phyloP scores from a whole-genome alignment of 2,329 filamentous ascomycete genomes.

The Monilinia fructigena region DNA sequence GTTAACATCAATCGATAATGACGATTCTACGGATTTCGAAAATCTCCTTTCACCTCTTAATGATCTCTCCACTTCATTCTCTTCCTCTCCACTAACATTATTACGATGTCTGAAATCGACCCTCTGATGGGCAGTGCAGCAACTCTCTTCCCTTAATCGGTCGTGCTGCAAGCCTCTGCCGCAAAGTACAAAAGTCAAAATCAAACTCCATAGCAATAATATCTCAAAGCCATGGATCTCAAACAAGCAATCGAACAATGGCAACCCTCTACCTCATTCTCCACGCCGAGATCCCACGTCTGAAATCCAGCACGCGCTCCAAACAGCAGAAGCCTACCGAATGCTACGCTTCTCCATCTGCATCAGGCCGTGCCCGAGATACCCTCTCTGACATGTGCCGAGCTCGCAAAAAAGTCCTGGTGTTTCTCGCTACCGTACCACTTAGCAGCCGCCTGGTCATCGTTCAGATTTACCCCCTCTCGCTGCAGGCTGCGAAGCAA shows the following conservation, averaged over 20 bases:
- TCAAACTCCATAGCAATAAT: slow-evolving; percentile 61
- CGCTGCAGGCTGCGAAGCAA: slow-evolving; percentile 64
- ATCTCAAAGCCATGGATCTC: slow-evolving; percentile 59
- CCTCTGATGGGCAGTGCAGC: slow-evolving; percentile 68
- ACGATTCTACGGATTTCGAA: slow-evolving; percentile 55
- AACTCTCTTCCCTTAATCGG: slow-evolving; percentile 67
- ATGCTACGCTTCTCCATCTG: slow-evolving; percentile 64
- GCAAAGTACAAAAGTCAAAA: slow-evolving; percentile 53
- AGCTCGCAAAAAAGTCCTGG: slow-evolving; percentile 62
- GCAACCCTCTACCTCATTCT: slow-evolving; percentile 52
- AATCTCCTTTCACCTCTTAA: slow-evolving; percentile 45
- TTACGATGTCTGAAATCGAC: slow-evolving; percentile 53
- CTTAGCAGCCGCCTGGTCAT: slow-evolving; percentile 61
- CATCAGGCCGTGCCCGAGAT: slow-evolving; percentile 69
- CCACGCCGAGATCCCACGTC: slow-evolving; percentile 62
- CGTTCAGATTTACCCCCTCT: slow-evolving; percentile 70
- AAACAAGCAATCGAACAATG: slow-evolving; percentile 61
- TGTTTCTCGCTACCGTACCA: slow-evolving; percentile 62
- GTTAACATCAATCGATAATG: slow-evolving; percentile 55
- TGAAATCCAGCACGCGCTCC: slow-evolving; percentile 61
- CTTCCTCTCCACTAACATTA: slow-evolving; percentile 43
- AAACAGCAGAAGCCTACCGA: slow-evolving; percentile 66
- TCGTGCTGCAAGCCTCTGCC: slow-evolving; percentile 63
- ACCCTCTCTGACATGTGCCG: slow-evolving; percentile 55
- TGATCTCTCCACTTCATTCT: slow-evolving; percentile 26